Conservation (phyloP, 2,329 filamentous ascomycete genomes). For the Cladophialophora psammophila region DNA sequence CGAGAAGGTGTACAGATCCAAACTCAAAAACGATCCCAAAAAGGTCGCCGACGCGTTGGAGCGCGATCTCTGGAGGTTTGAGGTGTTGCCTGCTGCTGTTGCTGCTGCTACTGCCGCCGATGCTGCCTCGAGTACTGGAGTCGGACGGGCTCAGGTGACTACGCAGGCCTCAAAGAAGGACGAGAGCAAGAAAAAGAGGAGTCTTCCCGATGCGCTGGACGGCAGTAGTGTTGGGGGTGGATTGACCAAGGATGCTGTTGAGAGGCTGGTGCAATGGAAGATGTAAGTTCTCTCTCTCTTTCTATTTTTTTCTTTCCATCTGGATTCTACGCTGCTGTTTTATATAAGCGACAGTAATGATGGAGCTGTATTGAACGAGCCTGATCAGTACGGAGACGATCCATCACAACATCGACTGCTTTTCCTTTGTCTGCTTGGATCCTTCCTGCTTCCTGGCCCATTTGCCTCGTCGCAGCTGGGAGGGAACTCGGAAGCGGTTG, state of each 20-base stretch:
- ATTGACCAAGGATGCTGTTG: slow-evolving; percentile 40
- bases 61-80: slow-evolving; percentile 51
- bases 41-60: slow-evolving; percentile 43
- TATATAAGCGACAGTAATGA: background rate
- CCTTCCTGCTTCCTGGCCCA: no score
- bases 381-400: no score
- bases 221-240: slow-evolving; percentile 17
- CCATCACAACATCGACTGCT: no score
- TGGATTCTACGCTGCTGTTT: background rate
- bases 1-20: slow-evolving; percentile 37
- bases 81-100: slow-evolving; percentile 43
- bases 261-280: slow-evolving; percentile 54
- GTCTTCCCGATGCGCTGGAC: background rate
- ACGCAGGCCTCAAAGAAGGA: background rate
- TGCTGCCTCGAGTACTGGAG: no score
- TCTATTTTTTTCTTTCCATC: no score
- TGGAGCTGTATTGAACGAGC: no score
- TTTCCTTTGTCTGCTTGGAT: no score
- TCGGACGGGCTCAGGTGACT: no score
- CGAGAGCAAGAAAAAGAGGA: background rate
- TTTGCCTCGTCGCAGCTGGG: no score
- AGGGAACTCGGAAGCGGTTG: no score
- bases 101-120: slow-evolving; percentile 25
- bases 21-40: slow-evolving; percentile 36
- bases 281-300: slow-evolving; percentile 44